Base-by-base conservation (phyloP, 345 rosid genomes). In the Lumnitzera littorea region DNA sequence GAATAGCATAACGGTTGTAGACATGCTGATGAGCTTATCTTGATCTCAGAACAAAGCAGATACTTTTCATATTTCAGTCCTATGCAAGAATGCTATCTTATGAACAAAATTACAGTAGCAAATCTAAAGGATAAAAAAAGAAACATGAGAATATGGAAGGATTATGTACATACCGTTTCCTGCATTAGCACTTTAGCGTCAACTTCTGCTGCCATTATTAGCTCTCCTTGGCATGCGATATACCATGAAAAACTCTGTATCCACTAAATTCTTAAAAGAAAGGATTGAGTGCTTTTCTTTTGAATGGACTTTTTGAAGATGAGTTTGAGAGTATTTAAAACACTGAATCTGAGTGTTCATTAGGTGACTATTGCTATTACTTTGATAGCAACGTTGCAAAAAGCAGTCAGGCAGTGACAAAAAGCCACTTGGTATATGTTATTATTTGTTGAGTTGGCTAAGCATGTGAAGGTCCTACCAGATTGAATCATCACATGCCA, bases 171-270 rank as follows among this genome's bases (percentile, higher is more conserved):
- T 65, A 87, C 95, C 86, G 36, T 56, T 58, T 63, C 15, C 46
- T 78, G 20, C 48, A 59, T 20, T 5, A 71, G 53, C 73, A 81
- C 84, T 61, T 67, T 67, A 56, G 59, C 68, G 55, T 74, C 82
- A 60, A 66, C 73, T 86, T 67, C 89, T 43, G 89, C 77, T 53
- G 80, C 88, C 96, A 86, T 84, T 62, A 59, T 51, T 77, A 73
- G 70, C 7, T 15, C 41, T 15, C 50, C 4, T 23, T 31, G 23
- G 11, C 16, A 2, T 27, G 56, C n/a, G 17, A 46, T 51, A 23
- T 24, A 65, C 46, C 69, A 65, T 57, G 57, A 56, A 50, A 24
- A 29, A 20, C 48, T 50, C 24, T 36, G 49, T 29, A 27, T 25
- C 46, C 43, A 9, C 29, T 56, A 6, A 4, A 13, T 54, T 27